Evolutionary conservation across 306 rosid species (phyloP).

Genomic region (Adenanthera pavonina): DNA sequence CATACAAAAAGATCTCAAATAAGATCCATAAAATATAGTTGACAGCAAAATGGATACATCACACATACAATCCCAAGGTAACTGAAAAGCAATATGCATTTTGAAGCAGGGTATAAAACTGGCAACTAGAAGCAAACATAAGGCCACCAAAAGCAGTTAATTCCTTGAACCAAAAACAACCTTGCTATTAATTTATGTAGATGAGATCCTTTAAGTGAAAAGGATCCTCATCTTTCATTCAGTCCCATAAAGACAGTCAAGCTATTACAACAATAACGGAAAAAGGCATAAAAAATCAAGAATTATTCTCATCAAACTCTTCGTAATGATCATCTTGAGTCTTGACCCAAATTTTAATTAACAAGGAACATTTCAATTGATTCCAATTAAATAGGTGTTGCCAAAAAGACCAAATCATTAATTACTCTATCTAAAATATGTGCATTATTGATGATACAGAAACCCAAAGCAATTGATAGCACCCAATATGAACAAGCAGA

Average conservation of each 20-base stretch:
- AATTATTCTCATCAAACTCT: conserved; percentile 7
- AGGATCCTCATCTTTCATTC: not conserved
- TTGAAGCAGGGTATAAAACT: not conserved
- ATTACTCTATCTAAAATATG: not conserved
- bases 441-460: not conserved
- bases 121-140: not conserved
- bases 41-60: conserved; percentile 10
- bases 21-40: not conserved
- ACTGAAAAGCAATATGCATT: conserved; percentile 12
- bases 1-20: not conserved
- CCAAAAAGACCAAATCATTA: not conserved
- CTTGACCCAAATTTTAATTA: not conserved
- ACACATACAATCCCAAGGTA: conserved; percentile 26
- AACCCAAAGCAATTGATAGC: conserved; percentile 9
- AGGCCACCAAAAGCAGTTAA: conserved; percentile 6
- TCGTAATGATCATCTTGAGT: not conserved
- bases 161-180: conserved; percentile 15
- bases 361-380: not conserved
- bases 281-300: not conserved
- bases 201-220: not conserved
- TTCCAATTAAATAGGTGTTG: not conserved
- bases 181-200: conserved; percentile 18
- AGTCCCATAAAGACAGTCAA: conserved; percentile 14
- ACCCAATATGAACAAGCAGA: conserved; percentile 31
- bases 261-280: conserved; percentile 21